Base-by-base conservation (phyloP, 257 asterid species). In the Mentha longifolia region DNA sequence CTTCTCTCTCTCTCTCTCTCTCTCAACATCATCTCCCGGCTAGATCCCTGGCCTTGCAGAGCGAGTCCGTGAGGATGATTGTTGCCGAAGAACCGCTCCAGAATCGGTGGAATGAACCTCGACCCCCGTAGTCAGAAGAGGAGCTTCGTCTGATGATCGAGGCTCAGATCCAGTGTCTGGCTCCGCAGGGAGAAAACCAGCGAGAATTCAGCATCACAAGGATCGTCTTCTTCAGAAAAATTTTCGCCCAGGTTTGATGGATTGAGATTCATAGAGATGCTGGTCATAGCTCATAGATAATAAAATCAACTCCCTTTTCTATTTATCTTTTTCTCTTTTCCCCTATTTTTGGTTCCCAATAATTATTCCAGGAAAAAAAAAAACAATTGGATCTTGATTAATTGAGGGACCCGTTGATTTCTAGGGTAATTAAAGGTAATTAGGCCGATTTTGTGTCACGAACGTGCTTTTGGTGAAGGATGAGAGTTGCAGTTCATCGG, bases 211-310 rank as follows among this genome's bases (percentile, higher is more conserved):
- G 67, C 75, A 10, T 30, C 81, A 9, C 76, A 61, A 31, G 78
- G 78, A 46, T 75, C 82, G 45, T 65, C 83, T 7, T 59, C 82
- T 41, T 72, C 96, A 31, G 93, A 85, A 4, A 87, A 87, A 76
- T 89, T 89, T 71, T 91, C 93, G 16, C 96, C 93, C 30, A 87
- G 84, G 79, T 87, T 89, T 68, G 96, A 89, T 80, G 96, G 96
- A 30, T 65, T 89, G 85, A 85, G 89, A 83, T 89, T 89, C 72
- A 89, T 89, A 65, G 96, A 89, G 84, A 89, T 93, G 0, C 82
- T 89, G 77, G 83, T 89, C 56, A 89, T 93, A 33, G 96, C 87
- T 78, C 96, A 89, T 62, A 80, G 93, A 82, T 89, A 62, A 84
- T 87, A 62, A 84, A 61, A 47, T 31, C 30, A 41, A 9, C 30